Base-by-base conservation (phyloP, 129 eudicot species). In the Rutidosis leptorrhynchoides region DNA sequence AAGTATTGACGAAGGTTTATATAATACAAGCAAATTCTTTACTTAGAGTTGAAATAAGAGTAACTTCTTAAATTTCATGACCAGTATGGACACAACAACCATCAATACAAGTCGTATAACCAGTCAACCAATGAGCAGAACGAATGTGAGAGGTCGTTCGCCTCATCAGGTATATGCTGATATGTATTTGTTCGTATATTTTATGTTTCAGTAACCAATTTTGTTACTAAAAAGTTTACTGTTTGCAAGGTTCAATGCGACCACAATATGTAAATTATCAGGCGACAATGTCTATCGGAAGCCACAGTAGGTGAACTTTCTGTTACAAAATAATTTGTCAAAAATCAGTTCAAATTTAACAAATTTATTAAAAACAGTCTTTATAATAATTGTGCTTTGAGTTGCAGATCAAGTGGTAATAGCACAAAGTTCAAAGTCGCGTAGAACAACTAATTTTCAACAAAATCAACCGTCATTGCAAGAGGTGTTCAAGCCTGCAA, bases 391-490 rank as follows among this genome's bases (percentile, higher is more conserved):
- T 12, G 21, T n/a, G 69, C 40, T 48, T 22, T 23, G 35, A 30
- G 69, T 72, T 72, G 59, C 76, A 72, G 76, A 69, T 42, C 63
- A 33, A 11, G 54, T 62, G 16, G n/a, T 62, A 11, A n/a, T 63
- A 23, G 58, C 58, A 27, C 71, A 53, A 64, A 56, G 25, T 27
- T 64, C 71, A 40, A 46, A 26, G n/a, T 37, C 65, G 65, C 52
- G 3, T n/a, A 23, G 33, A 42, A 56, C 65, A 25, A 8, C 26
- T 22, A 46, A 54, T 17, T 19, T 63, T 26, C 32, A 53, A 61
- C 53, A 35, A 37, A 40, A 28, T 33, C 73, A 65, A 58, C 67
- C 37, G 32, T 45, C 65, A 27, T 35, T 35, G 32, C 70, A 64
- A n/a, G 35, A 64, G 14, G 9, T 27, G 35, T 52, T 40, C 23